Evolutionary conservation across 768 basidiomycete species (phyloP).

Genomic region (Suillus luteus): DNA sequence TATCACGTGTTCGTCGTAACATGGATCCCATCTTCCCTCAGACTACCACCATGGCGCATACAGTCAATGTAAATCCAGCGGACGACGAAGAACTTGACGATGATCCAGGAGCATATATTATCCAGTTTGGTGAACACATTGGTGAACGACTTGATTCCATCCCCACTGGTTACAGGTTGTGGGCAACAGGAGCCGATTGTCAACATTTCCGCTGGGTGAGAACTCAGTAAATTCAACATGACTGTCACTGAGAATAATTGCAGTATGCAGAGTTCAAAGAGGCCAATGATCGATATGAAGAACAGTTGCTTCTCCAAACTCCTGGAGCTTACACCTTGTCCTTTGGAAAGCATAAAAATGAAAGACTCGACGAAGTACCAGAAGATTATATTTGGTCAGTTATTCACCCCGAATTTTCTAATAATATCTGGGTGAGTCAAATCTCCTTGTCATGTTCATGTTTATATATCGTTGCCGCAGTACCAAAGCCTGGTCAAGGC

Average conservation of each 20-base stretch:
- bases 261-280: conserved; percentile 15
- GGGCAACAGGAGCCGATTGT: conserved; percentile 11
- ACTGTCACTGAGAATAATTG: conserved; percentile 3
- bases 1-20: background rate
- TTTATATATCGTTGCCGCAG: conserved; percentile 10
- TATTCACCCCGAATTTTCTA: conserved; percentile 7
- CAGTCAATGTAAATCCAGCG: background rate
- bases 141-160: conserved; percentile 12
- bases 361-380: conserved; percentile 17
- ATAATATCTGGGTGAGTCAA: conserved; percentile 13
- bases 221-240: no score
- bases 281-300: conserved; percentile 22
- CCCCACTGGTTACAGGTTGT: conserved; percentile 4
- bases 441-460: background rate
- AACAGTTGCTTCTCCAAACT: conserved; percentile 12
- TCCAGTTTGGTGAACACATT: conserved; percentile 1
- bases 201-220: conserved; percentile 18
- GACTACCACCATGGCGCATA: background rate
- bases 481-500: conserved; percentile 20
- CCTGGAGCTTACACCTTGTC: conserved; percentile 19
- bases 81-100: background rate
- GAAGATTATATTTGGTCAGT: conserved; percentile 21
- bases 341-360: background rate
- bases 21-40: background rate
- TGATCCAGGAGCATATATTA: conserved; percentile 24